Percentiles rank a stretch among this genome's conserved stretches.
phyloP scores from a whole-genome alignment of 1,284 basidiomycete genomes.

The Puccinia horiana region DNA sequence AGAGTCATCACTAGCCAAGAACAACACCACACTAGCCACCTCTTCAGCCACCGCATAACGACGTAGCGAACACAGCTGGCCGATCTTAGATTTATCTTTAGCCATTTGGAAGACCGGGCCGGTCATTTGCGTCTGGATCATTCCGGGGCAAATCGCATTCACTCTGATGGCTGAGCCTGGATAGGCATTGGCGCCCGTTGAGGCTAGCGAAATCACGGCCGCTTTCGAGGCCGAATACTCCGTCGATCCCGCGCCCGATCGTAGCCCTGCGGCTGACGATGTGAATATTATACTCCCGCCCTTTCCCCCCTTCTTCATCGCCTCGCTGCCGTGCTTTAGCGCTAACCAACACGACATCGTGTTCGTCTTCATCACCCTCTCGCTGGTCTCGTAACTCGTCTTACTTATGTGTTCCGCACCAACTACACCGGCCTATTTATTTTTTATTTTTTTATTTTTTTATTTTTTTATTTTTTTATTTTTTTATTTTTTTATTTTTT shows the following conservation, averaged over 20 bases:
- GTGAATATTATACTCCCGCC: conserved; percentile 56
- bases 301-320: conserved; percentile 52
- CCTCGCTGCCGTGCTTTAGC: conserved; percentile 55
- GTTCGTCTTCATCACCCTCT: conserved; percentile 56
- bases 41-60: conserved; percentile 55
- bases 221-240: conserved; percentile 58
- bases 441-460: background rate
- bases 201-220: conserved; percentile 55
- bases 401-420: conserved; percentile 53
- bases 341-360: conserved; percentile 55
- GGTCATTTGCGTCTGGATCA: conserved; percentile 56
- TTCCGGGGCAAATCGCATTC: conserved; percentile 53
- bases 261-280: conserved; percentile 55
- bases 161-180: conserved; percentile 54
- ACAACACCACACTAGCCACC: conserved; percentile 56
- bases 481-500: no score
- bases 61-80: conserved; percentile 56
- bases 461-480: no score
- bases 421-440: conserved; percentile 53
- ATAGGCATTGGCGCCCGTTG: conserved; percentile 55
- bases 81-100: conserved; percentile 55
- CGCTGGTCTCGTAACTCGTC: conserved; percentile 56
- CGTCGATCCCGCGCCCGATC: conserved; percentile 55
- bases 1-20: conserved; percentile 56
- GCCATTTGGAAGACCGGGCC: conserved; percentile 55